Evolutionary conservation across 495 filamentous ascomycete genomes (phyloP), one percentile per base, ranked within the genome.

Genomic region (Chaetomium tenue): DNA sequence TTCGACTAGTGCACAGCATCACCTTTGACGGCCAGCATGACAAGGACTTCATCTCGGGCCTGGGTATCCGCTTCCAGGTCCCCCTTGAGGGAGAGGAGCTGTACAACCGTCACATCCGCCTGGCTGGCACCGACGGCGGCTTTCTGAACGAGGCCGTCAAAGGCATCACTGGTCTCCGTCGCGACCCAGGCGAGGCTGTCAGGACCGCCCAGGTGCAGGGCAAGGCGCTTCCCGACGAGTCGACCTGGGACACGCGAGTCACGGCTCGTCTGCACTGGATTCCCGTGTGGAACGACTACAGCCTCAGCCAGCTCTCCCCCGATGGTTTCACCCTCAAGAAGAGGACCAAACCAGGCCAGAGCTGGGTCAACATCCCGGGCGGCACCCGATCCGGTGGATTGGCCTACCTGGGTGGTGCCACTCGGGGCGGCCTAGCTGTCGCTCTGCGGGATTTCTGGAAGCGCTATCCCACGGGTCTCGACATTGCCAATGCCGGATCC

Each of bases 311-410:
- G 40, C 56, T 58, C 6, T 58, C 56, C 26, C 56, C 56, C 22
- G 56, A 58, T 12, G 56, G 56, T 28, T 58, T 58, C 25, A 58
- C 40, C 8, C 56, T 58, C 20, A 58, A 58, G 56, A 58, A 58
- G 56, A 44, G 56, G 20, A 58, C 56, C 13, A 9, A 46, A 11
- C 20, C 39, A 5, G 39, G 56, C 20, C 56, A n/a, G 3, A 58
- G 56, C 56, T 58, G 56, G 56, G 22, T 58, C 12, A 28, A 58
- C 56, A 28, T 58, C 56, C 39, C 56, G 11, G 56, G 56, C 23
- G 56, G 56, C 39, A 58, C 56, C 37, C 37, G 40, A 11, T 16
- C 56, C 22, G 56, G 56, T 16, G 56, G 56, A 18, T 39, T 58
- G 16, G 56, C 56, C 3, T 58, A 58, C 56, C 22, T 58, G 30